Evolutionary conservation across 2,329 filamentous ascomycete genomes (phyloP).

Genomic region (Venturia pyrina): DNA sequence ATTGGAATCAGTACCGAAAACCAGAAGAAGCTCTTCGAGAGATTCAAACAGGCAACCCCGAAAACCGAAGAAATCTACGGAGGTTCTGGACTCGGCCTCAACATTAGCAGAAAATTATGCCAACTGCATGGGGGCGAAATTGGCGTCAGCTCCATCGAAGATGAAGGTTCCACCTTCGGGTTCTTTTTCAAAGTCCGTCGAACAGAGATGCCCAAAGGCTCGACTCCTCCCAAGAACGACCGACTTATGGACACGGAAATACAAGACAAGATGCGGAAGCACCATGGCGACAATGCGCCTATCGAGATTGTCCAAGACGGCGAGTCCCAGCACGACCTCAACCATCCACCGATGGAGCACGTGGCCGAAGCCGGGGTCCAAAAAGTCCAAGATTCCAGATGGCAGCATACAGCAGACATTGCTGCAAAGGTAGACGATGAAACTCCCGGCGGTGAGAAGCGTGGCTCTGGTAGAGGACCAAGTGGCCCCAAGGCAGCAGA

Average conservation of each 20-base stretch:
- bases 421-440: constrained; percentile 10
- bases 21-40: constrained; percentile 46
- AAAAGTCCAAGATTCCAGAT: not conserved
- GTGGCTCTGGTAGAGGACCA: not conserved
- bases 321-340: constrained; percentile 18
- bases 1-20: constrained; percentile 28
- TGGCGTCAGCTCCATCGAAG: constrained; percentile 49
- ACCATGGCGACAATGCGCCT: constrained; percentile 15
- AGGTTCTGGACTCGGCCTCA: constrained; percentile 59
- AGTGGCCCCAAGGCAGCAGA: not conserved
- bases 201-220: constrained; percentile 16
- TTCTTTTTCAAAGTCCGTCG: constrained; percentile 48
- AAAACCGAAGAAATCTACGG: constrained; percentile 56
- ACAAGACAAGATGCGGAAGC: constrained; percentile 14
- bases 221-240: constrained; percentile 15
- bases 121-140: constrained; percentile 64
- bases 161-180: constrained; percentile 53
- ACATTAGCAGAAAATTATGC: constrained; percentile 56
- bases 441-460: not conserved
- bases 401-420: constrained; percentile 10
- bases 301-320: constrained; percentile 17
- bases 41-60: constrained; percentile 58
- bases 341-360: constrained; percentile 24
- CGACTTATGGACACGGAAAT: constrained; percentile 19
- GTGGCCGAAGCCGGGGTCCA: constrained; percentile 16